These are phyloP conservation scores for Aureobasidium pullulans DNA, from an alignment of 2,329 filamentous ascomycete genomes.

Conservation along the genomic window DNA sequence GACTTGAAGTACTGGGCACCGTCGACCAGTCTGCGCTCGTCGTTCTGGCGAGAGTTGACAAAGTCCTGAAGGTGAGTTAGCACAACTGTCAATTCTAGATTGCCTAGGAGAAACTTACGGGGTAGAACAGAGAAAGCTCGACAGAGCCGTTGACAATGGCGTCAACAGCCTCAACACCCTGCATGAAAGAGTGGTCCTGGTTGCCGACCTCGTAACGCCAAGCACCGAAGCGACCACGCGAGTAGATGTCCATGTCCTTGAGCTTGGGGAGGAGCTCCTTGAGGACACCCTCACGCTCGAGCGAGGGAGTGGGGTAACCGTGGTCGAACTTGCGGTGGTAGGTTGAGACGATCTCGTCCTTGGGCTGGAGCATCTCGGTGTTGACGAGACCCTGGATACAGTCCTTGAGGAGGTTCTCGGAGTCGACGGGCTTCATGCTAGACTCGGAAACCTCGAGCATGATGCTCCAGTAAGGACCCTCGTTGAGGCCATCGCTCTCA, in stretches of 20 bases:
- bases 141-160: conserved; percentile 87
- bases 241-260: conserved; percentile 84
- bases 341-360: conserved; percentile 92
- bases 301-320: conserved; percentile 89
- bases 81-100: background rate
- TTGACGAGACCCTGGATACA: conserved; percentile 95
- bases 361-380: conserved; percentile 88
- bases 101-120: conserved; percentile 45
- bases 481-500: conserved; percentile 61
- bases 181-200: conserved; percentile 97
- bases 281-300: conserved; percentile 92
- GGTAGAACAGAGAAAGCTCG: conserved; percentile 92
- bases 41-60: conserved; percentile 71
- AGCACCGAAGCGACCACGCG: conserved; percentile 92
- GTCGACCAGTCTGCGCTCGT: conserved; percentile 54
- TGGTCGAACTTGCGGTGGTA: conserved; percentile 98
- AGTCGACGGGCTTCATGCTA: conserved; percentile 85
- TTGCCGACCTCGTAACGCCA: conserved; percentile 98
- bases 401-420: conserved; percentile 76
- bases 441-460: conserved; percentile 99
- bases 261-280: conserved; percentile 89
- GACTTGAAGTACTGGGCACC: conserved; percentile 53
- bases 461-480: conserved; percentile 98
- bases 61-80: conserved; percentile 41
- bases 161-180: conserved; percentile 88